Evolutionary conservation across 441 rosid species (phyloP).

Genomic region (Brassica balearica): DNA sequence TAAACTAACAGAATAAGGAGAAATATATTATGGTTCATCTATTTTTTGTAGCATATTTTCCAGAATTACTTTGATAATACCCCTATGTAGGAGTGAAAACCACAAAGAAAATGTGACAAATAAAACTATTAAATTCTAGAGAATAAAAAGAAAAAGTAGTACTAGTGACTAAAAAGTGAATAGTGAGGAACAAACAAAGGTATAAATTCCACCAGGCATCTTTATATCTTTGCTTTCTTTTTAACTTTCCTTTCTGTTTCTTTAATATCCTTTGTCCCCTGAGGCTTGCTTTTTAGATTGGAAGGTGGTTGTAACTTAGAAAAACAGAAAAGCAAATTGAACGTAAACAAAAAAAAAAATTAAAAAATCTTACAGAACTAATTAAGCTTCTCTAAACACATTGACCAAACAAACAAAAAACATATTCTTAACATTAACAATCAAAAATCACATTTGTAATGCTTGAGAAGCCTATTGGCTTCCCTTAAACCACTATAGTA

Average conservation of each 20-base stretch:
- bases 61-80: constrained; percentile 14
- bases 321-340: constrained; percentile 22
- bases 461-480: constrained; percentile 95
- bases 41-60: background rate
- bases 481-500: constrained; percentile 96
- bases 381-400: constrained; percentile 49
- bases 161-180: constrained; percentile 36
- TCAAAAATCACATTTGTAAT: constrained; percentile 65
- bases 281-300: constrained; percentile 33
- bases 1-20: constrained; percentile 16
- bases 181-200: constrained; percentile 39
- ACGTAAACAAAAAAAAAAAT: constrained; percentile 47
- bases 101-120: constrained; percentile 24
- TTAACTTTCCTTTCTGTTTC: constrained; percentile 24
- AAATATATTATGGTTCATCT: constrained; percentile 2
- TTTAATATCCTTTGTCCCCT: constrained; percentile 38
- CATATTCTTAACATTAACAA: constrained; percentile 45
- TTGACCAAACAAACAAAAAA: constrained; percentile 28
- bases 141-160: constrained; percentile 22
- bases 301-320: constrained; percentile 31
- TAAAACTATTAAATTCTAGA: background rate
- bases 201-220: constrained; percentile 24
- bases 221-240: constrained; percentile 39
- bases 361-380: constrained; percentile 47
- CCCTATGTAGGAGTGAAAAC: background rate